phyloP scores from a whole-genome alignment of 352 stramenopile species.

The Plasmopara halstedii region DNA sequence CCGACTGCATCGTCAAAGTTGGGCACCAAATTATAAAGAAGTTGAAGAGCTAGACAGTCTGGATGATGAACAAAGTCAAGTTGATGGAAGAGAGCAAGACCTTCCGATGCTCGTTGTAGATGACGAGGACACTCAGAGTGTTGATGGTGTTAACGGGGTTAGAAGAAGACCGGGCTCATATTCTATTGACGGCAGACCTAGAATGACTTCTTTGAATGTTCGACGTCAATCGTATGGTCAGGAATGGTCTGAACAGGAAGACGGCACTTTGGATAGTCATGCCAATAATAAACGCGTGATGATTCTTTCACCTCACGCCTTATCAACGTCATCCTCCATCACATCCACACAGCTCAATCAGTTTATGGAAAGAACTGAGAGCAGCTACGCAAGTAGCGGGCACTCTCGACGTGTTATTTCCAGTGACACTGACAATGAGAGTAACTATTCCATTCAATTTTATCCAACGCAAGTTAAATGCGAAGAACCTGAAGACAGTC shows the following conservation, averaged over 20 bases:
- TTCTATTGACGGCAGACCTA: constrained; percentile 9
- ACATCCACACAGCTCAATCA: constrained; percentile 27
- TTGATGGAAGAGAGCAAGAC: constrained; percentile 10
- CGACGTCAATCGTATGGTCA: constrained; percentile 16
- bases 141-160: constrained; percentile 24
- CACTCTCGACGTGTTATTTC: constrained; percentile 3
- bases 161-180: constrained; percentile 14
- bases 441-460: constrained; percentile 36
- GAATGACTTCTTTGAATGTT: constrained; percentile 10
- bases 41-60: constrained; percentile 22
- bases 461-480: constrained; percentile 23
- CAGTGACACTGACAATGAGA: constrained; percentile 22
- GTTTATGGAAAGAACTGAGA: constrained; percentile 22
- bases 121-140: constrained; percentile 26
- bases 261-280: constrained; percentile 16
- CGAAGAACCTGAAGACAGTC: constrained; percentile 6
- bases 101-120: constrained; percentile 30
- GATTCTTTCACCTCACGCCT: constrained; percentile 21
- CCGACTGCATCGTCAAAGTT: constrained; percentile 15
- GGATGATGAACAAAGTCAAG: constrained; percentile 8
- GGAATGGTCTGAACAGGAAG: constrained; percentile 18
- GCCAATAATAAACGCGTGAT: constrained; percentile 18
- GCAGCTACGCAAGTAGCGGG: constrained; percentile 16
- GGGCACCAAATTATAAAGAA: constrained; percentile 17
- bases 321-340: constrained; percentile 27